Base-by-base conservation (phyloP, 176 grass and related monocot species). In the Ananas comosus region DNA sequence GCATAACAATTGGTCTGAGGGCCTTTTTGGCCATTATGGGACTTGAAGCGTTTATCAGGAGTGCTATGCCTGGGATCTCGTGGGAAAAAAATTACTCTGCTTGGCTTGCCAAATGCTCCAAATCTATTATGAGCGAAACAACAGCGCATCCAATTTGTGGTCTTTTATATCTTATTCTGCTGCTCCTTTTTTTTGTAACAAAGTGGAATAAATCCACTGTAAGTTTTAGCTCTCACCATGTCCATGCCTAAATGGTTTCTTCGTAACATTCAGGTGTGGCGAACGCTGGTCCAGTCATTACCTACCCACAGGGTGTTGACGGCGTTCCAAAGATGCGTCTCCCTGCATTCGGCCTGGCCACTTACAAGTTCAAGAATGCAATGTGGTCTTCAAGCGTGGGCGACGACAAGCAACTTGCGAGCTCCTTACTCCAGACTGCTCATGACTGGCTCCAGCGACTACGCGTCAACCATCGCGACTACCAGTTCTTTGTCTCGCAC, bases 351-450 rank as follows among this genome's bases (percentile, higher is more conserved):
- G 80, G 80, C 65, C 66, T 87, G 54, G 80, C 76, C 64, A 83
- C 76, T 28, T 87, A 87, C 72, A 87, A 87, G 72, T 87, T 83
- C 33, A 83, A 74, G 25, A 83, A 72, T 8, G 69, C 76, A 16
- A 63, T 87, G 27, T 87, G 76, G 80, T 76, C 76, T 64, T 69
- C 76, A 3, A 76, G 61, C 21, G 76, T 68, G 64, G 80, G 71
- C 72, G 3, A 50, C 10, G 85, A 87, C 29, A 56, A 49, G 68
- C 76, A 87, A 72, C 80, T 83, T 50, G 64, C 68, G 25, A 49
- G 21, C 51, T 48, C 18, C 63, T 65, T 87, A 51, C 68, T 64
- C 54, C 85, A 87, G 73, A 64, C 80, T 69, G 80, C 85, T 65
- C 68, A 77, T 0, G 54, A 87, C 29, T 83, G 85, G 76, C 54